Evolutionary conservation across 495 filamentous ascomycete species (phyloP).

Genomic region (Neurospora intermedia): DNA sequence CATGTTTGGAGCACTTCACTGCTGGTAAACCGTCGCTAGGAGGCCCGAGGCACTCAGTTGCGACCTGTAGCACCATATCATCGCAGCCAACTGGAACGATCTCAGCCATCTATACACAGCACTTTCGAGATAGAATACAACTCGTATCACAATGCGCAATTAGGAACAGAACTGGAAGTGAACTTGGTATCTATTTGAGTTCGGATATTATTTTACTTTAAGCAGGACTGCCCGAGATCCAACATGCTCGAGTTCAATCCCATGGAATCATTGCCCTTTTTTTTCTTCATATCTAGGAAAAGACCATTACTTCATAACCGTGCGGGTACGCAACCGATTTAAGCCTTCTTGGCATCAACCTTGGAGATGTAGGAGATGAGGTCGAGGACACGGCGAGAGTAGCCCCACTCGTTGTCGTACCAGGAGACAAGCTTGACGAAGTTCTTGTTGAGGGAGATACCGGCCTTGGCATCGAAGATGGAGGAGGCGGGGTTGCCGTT

Average conservation of each 20-base stretch:
- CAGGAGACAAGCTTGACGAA: slow-evolving; percentile 98
- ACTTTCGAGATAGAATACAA: not conserved
- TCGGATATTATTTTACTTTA: not conserved
- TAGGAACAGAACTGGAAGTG: not conserved
- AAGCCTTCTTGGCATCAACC: slow-evolving; percentile 52
- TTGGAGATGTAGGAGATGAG: slow-evolving; percentile 88
- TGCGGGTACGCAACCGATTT: slow-evolving; percentile 11
- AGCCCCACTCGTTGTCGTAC: slow-evolving; percentile 88
- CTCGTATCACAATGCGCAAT: not conserved
- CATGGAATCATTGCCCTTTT: not conserved
- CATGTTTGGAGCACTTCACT: not conserved
- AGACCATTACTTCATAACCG: slow-evolving; percentile 6
- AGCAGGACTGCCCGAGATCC: not conserved
- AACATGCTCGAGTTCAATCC: not conserved
- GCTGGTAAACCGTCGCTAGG: not conserved
- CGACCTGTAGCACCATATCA: not conserved
- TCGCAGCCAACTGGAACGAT: not conserved
- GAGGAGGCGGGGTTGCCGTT: slow-evolving; percentile 86
- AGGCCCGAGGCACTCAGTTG: not conserved
- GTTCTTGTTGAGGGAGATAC: slow-evolving; percentile 94
- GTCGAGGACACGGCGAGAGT: slow-evolving; percentile 97
- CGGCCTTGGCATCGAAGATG: slow-evolving; percentile 99
- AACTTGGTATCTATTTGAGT: not conserved
- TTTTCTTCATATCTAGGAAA: not conserved
- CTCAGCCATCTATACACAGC: not conserved